phyloP scores from a whole-genome alignment of 352 stramenopile genomes.

The Phytophthora uliginosa region DNA sequence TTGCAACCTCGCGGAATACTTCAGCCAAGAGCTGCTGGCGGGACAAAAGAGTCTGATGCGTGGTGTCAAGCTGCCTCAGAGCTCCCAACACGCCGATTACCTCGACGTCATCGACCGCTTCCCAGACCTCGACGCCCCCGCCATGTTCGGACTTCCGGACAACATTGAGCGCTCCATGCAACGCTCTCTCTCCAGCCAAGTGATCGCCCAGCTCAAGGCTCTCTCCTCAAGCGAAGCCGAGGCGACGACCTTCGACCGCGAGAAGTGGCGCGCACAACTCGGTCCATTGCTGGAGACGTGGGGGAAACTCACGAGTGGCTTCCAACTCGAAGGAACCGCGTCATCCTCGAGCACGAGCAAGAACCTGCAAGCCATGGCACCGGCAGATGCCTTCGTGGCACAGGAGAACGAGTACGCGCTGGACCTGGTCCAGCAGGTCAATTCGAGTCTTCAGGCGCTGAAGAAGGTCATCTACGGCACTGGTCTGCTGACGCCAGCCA shows the following conservation, averaged over 20 bases:
- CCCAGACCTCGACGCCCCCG: constrained; percentile 78
- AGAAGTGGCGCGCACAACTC: constrained; percentile 92
- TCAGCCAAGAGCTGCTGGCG: constrained; percentile 81
- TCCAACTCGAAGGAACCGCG: constrained; percentile 56
- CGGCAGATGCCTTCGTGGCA: constrained; percentile 91
- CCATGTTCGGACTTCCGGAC: constrained; percentile 93
- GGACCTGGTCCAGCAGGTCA: constrained; percentile 79
- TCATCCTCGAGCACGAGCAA: constrained; percentile 26
- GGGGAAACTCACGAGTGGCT: constrained; percentile 80
- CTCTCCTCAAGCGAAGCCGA: constrained; percentile 76
- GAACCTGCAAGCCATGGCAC: constrained; percentile 64
- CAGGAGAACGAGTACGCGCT: constrained; percentile 91
- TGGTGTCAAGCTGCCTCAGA: constrained; percentile 81
- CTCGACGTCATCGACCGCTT: constrained; percentile 80
- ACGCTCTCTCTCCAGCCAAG: constrained; percentile 81
- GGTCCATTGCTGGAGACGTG: constrained; percentile 93
- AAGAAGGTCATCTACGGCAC: constrained; percentile 95
- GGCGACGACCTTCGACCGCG: constrained; percentile 89
- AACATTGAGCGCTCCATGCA: constrained; percentile 97
- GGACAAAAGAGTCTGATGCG: constrained; percentile 70
- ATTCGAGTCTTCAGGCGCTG: constrained; percentile 73
- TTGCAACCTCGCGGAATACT: constrained; percentile 90
- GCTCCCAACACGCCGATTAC: constrained; percentile 70
- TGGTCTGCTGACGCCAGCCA: constrained; percentile 90
- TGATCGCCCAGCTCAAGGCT: constrained; percentile 91